Conservation (phyloP, 345 rosid genomes). For the Pelargonium nanum region DNA sequence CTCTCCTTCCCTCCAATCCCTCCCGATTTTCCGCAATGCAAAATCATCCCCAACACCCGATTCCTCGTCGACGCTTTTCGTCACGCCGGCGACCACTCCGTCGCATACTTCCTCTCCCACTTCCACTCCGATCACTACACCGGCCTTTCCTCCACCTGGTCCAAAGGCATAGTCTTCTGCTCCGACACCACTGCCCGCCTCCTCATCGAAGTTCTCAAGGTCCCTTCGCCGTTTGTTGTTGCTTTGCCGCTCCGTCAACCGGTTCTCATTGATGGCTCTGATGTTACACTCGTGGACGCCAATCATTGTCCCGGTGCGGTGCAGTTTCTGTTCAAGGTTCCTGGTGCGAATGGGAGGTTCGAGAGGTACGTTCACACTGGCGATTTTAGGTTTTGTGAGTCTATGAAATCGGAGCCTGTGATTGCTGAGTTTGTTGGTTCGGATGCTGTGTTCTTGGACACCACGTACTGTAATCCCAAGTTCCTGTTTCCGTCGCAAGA, state of each 20-base stretch:
- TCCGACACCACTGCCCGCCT: constrained; percentile 58
- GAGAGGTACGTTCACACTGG: constrained; percentile 77
- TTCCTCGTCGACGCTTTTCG: constrained; percentile 79
- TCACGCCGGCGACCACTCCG: constrained; percentile 28
- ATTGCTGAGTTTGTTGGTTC: constrained; percentile 54
- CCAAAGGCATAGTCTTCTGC: constrained; percentile 67
- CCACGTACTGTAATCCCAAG: constrained; percentile 80
- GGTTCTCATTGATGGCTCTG: constrained; percentile 49
- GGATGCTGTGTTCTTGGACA: constrained; percentile 65
- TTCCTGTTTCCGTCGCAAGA: constrained; percentile 61
- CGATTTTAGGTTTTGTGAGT: constrained; percentile 52
- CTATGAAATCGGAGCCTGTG: constrained; percentile 40
- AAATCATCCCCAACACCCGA: constrained; percentile 63
- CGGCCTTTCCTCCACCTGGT: constrained; percentile 68
- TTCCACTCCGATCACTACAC: constrained; percentile 86
- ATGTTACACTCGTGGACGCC: constrained; percentile 57
- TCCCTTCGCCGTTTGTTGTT: constrained; percentile 41
- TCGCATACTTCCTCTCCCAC: constrained; percentile 77
- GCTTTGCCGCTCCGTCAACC: constrained; percentile 32
- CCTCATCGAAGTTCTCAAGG: constrained; percentile 39
- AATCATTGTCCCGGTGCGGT: constrained; percentile 93
- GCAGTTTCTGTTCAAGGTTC: constrained; percentile 62
- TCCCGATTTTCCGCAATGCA: constrained; percentile 39
- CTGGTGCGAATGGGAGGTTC: constrained; percentile 13
- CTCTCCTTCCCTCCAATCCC: constrained; percentile 24